A percentile compares a stretch with the other conserved stretches of the same genome.
phyloP scores from a whole-genome alignment of 1,284 basidiomycete genomes.

The Leccinum insolens region DNA sequence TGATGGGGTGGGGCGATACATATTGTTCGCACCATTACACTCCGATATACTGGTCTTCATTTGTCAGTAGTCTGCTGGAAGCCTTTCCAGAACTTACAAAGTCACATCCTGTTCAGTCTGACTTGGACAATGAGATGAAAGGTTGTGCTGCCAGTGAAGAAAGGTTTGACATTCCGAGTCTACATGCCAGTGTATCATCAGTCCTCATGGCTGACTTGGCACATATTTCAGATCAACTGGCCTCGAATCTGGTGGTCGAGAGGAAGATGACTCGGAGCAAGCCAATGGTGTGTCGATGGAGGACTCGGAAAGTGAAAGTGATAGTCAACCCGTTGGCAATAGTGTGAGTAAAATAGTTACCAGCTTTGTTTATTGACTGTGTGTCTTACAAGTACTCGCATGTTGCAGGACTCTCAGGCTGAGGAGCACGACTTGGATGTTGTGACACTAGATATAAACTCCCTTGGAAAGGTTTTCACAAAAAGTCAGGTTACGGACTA shows the following conservation, averaged over 20 bases:
- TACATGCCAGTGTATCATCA: background rate
- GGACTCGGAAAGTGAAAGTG: too few species aligned
- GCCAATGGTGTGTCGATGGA: too few species aligned
- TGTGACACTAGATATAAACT: too few species aligned
- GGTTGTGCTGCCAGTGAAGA: background rate
- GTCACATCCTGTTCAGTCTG: background rate
- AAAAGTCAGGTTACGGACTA: background rate
- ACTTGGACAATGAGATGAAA: background rate
- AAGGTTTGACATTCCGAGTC: background rate
- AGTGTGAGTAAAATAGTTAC: too few species aligned
- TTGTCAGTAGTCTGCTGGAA: background rate
- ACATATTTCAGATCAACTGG: background rate
- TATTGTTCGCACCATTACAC: conserved; percentile 2
- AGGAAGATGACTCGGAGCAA: too few species aligned
- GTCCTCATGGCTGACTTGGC: background rate
- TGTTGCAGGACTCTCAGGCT: too few species aligned
- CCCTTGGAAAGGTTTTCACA: background rate
- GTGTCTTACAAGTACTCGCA: too few species aligned
- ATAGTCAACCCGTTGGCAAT: too few species aligned
- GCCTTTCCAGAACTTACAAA: background rate
- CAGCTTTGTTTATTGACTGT: too few species aligned
- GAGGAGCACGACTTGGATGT: too few species aligned
- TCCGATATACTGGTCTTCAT: background rate
- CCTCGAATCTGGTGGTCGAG: background rate
- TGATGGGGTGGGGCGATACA: conserved; percentile 1